Conservation (phyloP, 169 alveolate genomes). For the Pseudocohnilembus persalinus region DNA sequence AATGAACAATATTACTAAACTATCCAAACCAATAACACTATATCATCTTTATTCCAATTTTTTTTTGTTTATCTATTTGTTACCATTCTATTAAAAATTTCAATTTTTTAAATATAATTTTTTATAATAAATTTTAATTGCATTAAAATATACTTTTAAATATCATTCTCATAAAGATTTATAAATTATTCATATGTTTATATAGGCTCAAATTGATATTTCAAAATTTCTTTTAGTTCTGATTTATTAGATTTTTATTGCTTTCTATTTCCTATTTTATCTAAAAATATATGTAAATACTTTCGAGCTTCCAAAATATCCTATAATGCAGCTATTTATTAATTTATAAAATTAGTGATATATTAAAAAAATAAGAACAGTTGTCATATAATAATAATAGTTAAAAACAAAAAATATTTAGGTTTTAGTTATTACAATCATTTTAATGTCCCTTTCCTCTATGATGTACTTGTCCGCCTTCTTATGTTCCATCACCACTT, state of each 20-base stretch:
- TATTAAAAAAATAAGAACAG: too few species aligned
- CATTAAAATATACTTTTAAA: background rate
- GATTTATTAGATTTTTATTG: background rate
- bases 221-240: background rate
- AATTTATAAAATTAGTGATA: too few species aligned
- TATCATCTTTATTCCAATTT: slow-evolving; percentile 30
- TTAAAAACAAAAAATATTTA: too few species aligned
- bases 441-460: too few species aligned
- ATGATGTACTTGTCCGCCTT: too few species aligned
- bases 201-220: background rate
- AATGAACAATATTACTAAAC: background rate
- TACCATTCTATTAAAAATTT: background rate
- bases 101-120: background rate
- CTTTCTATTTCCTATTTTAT: background rate
- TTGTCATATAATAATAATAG: too few species aligned
- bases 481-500: too few species aligned
- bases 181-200: background rate
- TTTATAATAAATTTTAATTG: too few species aligned
- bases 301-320: background rate
- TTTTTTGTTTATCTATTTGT: background rate
- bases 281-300: background rate
- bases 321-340: background rate
- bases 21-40: slow-evolving; percentile 4
- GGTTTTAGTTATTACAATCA: too few species aligned
- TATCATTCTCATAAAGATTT: background rate